These are phyloP conservation scores for Torulaspora globosa DNA, from an alignment of 1,139 yeast genomes.

Conservation along the genomic window DNA sequence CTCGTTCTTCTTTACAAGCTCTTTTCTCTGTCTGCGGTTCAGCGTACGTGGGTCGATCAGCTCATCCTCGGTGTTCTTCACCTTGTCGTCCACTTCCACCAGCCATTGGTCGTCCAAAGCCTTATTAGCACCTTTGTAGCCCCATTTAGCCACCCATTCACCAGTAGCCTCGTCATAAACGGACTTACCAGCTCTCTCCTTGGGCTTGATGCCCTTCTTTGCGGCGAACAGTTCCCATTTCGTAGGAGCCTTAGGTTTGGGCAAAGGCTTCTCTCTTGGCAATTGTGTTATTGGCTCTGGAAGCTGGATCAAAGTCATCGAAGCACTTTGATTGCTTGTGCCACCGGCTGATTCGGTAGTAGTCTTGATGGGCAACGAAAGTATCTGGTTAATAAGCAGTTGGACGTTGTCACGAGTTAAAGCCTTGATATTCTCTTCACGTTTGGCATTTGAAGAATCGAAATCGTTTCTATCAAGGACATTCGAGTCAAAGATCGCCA, in stretches of 20 bases:
- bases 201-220: constrained; percentile 88
- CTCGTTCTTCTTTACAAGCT: constrained; percentile 77
- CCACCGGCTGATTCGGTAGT: constrained; percentile 69
- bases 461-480: constrained; percentile 65
- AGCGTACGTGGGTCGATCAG: constrained; percentile 82
- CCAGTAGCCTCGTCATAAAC: constrained; percentile 85
- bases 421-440: constrained; percentile 61
- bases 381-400: constrained; percentile 79
- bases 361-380: constrained; percentile 81
- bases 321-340: constrained; percentile 59
- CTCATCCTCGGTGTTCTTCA: constrained; percentile 61
- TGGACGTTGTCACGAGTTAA: constrained; percentile 93
- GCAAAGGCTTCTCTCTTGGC: constrained; percentile 95
- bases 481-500: constrained; percentile 80
- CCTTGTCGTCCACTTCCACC: constrained; percentile 84
- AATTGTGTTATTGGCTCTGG: constrained; percentile 80
- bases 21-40: constrained; percentile 77
- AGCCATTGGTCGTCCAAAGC: constrained; percentile 87
- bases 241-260: constrained; percentile 86
- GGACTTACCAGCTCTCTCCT: constrained; percentile 85
- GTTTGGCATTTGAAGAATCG: constrained; percentile 46
- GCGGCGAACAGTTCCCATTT: constrained; percentile 97
- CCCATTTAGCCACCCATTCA: constrained; percentile 99
- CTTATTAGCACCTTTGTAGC: constrained; percentile 90
- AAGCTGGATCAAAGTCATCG: constrained; percentile 75